Percentiles rank a stretch among this genome's conserved stretches.
Conservation (phyloP, 1,284 basidiomycete genomes). For the Ustilago esculenta region DNA sequence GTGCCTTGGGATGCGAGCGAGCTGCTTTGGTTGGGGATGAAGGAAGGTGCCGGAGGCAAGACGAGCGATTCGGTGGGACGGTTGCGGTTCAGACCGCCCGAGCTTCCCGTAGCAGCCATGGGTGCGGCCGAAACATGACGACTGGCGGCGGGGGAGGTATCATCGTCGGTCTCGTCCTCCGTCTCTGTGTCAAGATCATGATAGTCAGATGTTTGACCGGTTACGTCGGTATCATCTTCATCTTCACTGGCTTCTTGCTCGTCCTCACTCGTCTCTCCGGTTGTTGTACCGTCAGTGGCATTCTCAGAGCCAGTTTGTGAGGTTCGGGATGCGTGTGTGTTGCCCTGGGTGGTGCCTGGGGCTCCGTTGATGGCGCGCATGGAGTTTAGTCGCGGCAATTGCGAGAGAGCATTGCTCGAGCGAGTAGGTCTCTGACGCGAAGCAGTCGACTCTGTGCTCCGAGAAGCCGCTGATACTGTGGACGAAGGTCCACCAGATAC, state of each 20-base stretch:
- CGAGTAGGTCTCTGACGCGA: slow-evolving; percentile 21
- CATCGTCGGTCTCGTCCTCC: slow-evolving; percentile 50
- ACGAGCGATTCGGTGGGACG: slow-evolving; percentile 38
- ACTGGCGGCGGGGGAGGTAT: slow-evolving; percentile 26
- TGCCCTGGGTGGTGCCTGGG: slow-evolving; percentile 1
- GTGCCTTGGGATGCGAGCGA: slow-evolving; percentile 1
- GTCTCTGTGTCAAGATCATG: slow-evolving; percentile 40
- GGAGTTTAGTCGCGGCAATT: slow-evolving; percentile 57
- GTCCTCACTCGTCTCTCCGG: slow-evolving; percentile 40
- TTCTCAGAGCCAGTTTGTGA: slow-evolving; percentile 24
- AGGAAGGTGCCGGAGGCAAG: slow-evolving; percentile 51
- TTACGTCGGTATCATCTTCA: slow-evolving; percentile 33
- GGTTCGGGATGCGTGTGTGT: neutral
- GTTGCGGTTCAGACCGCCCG: slow-evolving; percentile 46
- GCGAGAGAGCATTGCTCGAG: slow-evolving; percentile 45
- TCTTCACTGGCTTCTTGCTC: slow-evolving; percentile 47
- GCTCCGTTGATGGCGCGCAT: slow-evolving; percentile 34
- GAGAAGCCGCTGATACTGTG: neutral
- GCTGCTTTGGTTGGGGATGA: slow-evolving; percentile 22
- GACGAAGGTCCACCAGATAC: neutral
- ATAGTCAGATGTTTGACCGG: slow-evolving; percentile 35
- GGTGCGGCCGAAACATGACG: slow-evolving; percentile 26
- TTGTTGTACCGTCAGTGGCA: slow-evolving; percentile 2
- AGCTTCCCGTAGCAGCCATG: slow-evolving; percentile 20
- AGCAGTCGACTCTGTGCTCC: slow-evolving; percentile 9